Evolutionary conservation across 1,284 basidiomycete genomes (phyloP), one percentile per base, ranked within the genome.

Genomic region (Malassezia slooffiae): DNA sequence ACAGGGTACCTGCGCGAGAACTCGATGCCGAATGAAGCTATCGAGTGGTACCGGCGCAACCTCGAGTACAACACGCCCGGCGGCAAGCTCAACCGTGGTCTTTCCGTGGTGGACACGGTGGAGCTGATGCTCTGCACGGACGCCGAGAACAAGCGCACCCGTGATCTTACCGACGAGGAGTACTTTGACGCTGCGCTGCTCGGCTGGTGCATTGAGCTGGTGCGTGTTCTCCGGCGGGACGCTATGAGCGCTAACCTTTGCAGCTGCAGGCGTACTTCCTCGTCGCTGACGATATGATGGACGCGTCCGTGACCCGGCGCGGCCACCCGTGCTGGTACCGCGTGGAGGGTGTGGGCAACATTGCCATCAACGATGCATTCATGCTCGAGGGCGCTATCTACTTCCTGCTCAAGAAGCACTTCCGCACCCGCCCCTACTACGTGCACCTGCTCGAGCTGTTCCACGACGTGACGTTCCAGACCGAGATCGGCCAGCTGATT

Each of bases 231-330:
- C n/a, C 45, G 86, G 17, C n/a, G 21, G 15, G 27, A 35, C 24
- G 16, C 5, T 24, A 11, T 13, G 66, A 91, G n/a, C n/a, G n/a
- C n/a, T n/a, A n/a, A n/a, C n/a, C n/a, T n/a, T n/a, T n/a, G n/a
- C n/a, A n/a, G 85, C 79, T 96, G 12, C 93, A 97, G 82, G 88
- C 89, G 0, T 96, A 85, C 74, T 96, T 96, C 79, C 79, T 97
- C 43, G 90, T 97, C 43, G 80, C 88, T 17, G 91, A 97, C 72
- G 91, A 97, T 71, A 90, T 97, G 71, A 97, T 96, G 90, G 93
- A 97, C 70, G 72, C 78, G 19, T 86, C 82, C 38, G 80, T 93
- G 61, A 97, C 90, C 5, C 83, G 93, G 30, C 81, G 91, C n/a
- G 83, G 85, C n/a, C 90, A 96, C 70, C 85, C 90, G 0, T 97